Conservation (phyloP, 345 rosid genomes). For the Euphorbia lathyris region DNA sequence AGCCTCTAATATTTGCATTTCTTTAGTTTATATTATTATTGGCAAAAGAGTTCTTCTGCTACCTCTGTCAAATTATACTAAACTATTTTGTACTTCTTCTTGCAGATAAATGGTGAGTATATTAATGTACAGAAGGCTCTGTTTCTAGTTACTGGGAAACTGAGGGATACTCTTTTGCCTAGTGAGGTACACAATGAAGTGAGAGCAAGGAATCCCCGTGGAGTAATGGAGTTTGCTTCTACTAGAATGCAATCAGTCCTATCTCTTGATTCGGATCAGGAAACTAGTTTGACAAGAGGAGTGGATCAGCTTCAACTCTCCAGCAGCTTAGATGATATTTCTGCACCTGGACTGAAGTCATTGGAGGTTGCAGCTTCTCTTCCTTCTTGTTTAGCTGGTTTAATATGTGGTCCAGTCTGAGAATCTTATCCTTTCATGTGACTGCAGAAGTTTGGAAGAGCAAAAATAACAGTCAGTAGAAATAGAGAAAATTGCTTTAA, state of each 20-base stretch:
- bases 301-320: constrained; percentile 32
- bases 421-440: constrained; percentile 16
- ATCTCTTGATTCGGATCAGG: constrained; percentile 20
- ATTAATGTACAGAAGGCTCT: constrained; percentile 41
- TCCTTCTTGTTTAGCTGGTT: not conserved
- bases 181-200: constrained; percentile 33
- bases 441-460: constrained; percentile 31
- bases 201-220: constrained; percentile 19
- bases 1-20: not conserved
- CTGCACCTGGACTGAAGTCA: constrained; percentile 16
- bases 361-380: constrained; percentile 21
- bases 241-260: constrained; percentile 16
- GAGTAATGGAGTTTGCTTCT: constrained; percentile 22
- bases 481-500: constrained; percentile 22
- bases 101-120: constrained; percentile 46
- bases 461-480: constrained; percentile 7
- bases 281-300: constrained; percentile 25
- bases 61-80: constrained; percentile 4
- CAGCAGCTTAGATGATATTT: constrained; percentile 19
- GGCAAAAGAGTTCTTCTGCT: constrained; percentile 11
- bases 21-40: not conserved
- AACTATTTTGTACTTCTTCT: constrained; percentile 6
- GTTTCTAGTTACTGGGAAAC: constrained; percentile 33
- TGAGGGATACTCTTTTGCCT: constrained; percentile 38
- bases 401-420: constrained; percentile 7